Percentiles rank a stretch among this genome's conserved stretches.
These are phyloP conservation scores for Lepidium africanum DNA, from an alignment of 345 rosid species.

Conservation along the genomic window DNA sequence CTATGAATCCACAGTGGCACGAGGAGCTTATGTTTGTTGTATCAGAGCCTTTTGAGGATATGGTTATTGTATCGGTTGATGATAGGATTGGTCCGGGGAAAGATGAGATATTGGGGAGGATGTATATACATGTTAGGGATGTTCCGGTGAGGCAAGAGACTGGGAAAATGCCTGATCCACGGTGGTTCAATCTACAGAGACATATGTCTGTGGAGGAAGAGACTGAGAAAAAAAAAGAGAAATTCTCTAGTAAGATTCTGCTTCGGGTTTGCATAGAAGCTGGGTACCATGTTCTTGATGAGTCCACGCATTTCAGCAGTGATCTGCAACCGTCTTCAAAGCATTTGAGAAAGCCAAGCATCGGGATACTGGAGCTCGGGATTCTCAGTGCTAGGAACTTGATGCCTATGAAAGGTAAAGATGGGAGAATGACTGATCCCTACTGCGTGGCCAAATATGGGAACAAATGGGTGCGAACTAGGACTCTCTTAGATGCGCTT, in stretches of 20 bases:
- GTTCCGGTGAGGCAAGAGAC: slow-evolving; percentile 50
- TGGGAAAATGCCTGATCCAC: slow-evolving; percentile 49
- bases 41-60: slow-evolving; percentile 87
- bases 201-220: slow-evolving; percentile 47
- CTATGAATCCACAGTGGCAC: slow-evolving; percentile 60
- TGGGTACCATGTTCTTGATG: slow-evolving; percentile 97
- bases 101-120: slow-evolving; percentile 68
- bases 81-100: slow-evolving; percentile 67
- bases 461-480: slow-evolving; percentile 91
- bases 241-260: slow-evolving; percentile 82
- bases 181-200: slow-evolving; percentile 64
- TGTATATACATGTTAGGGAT: slow-evolving; percentile 38
- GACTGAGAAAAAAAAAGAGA: slow-evolving; percentile 61
- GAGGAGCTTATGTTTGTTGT: slow-evolving; percentile 94
- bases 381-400: slow-evolving; percentile 73
- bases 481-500: slow-evolving; percentile 79
- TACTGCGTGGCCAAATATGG: slow-evolving; percentile 97
- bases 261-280: slow-evolving; percentile 57
- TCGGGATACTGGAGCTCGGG: slow-evolving; percentile 86
- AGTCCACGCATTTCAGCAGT: slow-evolving; percentile 88
- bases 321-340: slow-evolving; percentile 91
- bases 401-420: slow-evolving; percentile 81
- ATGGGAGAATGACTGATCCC: slow-evolving; percentile 73
- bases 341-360: slow-evolving; percentile 58
- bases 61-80: slow-evolving; percentile 54